phyloP scores from a whole-genome alignment of 148 eudicot species.

The Cornus controversa region DNA sequence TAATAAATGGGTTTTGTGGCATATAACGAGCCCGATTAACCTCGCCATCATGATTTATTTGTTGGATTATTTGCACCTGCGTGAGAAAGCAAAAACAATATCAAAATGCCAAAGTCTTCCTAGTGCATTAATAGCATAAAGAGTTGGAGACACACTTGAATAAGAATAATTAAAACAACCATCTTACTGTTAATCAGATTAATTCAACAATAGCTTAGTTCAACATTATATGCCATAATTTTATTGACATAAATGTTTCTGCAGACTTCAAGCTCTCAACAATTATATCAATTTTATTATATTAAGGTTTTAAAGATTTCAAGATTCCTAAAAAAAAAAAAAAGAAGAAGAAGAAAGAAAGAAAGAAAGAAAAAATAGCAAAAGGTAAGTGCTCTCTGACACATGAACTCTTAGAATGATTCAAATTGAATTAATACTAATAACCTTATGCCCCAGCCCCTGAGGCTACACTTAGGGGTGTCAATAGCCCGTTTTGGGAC shows the following conservation, averaged over 20 bases:
- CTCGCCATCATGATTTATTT: slow-evolving; percentile 90
- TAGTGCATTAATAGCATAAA: not conserved
- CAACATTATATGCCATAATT: not conserved
- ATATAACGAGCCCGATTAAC: slow-evolving; percentile 91
- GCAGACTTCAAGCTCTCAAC: not conserved
- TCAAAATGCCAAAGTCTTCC: slow-evolving; percentile 1
- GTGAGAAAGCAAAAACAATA: slow-evolving; percentile 8
- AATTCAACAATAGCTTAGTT: not conserved
- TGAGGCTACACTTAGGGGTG: not conserved
- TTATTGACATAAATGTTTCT: not conserved
- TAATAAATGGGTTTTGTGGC: slow-evolving; percentile 86
- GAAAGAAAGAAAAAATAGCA: not conserved
- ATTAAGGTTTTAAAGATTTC: not conserved
- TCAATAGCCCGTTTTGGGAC: not conserved
- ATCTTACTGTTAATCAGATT: too few species aligned
- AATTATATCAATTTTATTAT: not conserved
- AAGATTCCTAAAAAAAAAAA: too few species aligned
- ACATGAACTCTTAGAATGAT: not conserved
- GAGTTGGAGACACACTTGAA: not conserved
- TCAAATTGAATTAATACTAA: not conserved
- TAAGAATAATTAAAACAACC: not conserved
- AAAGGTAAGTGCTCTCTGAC: not conserved
- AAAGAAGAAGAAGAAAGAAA: too few species aligned
- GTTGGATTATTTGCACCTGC: slow-evolving; percentile 89
- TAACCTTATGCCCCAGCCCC: too few species aligned